Base-by-base conservation (phyloP, 345 rosid genomes). In the Hirschfeldia incana region DNA sequence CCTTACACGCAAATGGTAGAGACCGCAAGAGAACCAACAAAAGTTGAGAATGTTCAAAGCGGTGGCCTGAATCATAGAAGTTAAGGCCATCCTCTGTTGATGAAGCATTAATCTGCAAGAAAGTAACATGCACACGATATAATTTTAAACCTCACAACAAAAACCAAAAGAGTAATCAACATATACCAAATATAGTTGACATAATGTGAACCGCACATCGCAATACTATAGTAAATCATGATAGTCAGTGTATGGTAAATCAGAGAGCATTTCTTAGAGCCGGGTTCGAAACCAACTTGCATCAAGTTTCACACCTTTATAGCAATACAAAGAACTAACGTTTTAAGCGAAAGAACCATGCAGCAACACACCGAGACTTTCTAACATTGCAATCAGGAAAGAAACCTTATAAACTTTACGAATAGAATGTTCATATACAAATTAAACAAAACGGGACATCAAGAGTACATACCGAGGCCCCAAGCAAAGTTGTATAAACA, bases 41-140 rank as follows among this genome's bases (percentile, higher is more conserved):
- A 69, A 96, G 92, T 85, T 90, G 94, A 39, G 87, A 87, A 77
- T 96, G 94, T 79, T 96, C 98, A 83, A 96, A 96, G 70, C 92
- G 91, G 72, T 92, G 97, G 80, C 97, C 94, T 84, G 97, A 91
- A 85, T 91, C 98, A 77, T 90, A 90, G 83, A 92, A 90, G 85
- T 92, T 91, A 77, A 93, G 87, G 76, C 89, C 92, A 83, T 96
- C 94, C 76, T 92, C 98, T 33, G 94, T 83, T 78, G 98, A 90
- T 75, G 99, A 88, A 79, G 97, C 97, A 85, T 96, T 96, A 60
- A 96, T 90, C 99, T 96, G 97, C 79, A 87, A 77, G 66, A 53
- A 69, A 76, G 70, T 39, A 76, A 74, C 15, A 28, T 13, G 75
- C 46, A 32, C 21, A 3, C 28, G 32, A 53, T 64, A 36, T 2